These are phyloP conservation scores for Prunus persica DNA, from an alignment of 306 rosid genomes.

Conservation along the genomic window DNA sequence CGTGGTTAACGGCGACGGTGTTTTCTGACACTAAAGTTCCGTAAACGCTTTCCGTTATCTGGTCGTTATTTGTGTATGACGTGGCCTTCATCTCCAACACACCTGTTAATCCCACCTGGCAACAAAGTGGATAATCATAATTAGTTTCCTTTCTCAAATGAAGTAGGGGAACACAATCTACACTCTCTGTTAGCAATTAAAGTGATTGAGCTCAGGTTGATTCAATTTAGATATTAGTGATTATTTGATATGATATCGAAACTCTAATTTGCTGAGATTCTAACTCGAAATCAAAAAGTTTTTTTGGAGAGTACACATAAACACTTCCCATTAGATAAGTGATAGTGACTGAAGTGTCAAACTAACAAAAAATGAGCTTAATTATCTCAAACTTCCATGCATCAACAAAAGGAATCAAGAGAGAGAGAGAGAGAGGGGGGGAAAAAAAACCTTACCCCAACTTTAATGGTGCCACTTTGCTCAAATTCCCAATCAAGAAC, in stretches of 20 bases:
- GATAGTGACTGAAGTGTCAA: not conserved
- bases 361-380: not conserved
- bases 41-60: constrained; percentile 37
- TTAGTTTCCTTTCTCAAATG: not conserved
- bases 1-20: constrained; percentile 67
- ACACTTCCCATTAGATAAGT: not conserved
- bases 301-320: not conserved
- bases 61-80: constrained; percentile 32
- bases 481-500: constrained; percentile 91
- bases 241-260: too few species aligned
- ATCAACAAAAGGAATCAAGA: not conserved
- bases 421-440: not conserved
- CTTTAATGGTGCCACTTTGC: constrained; percentile 66
- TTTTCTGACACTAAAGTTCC: constrained; percentile 71
- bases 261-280: too few species aligned
- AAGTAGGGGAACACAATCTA: too few species aligned
- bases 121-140: not conserved
- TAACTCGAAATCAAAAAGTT: not conserved
- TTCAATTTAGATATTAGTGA: too few species aligned
- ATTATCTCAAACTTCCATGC: not conserved
- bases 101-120: constrained; percentile 83
- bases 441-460: constrained; percentile 49
- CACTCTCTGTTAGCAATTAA: too few species aligned
- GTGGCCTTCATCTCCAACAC: constrained; percentile 61
- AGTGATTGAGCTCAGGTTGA: too few species aligned